Conservation (phyloP, 257 asterid genomes). For the Pogostemon cablin region DNA sequence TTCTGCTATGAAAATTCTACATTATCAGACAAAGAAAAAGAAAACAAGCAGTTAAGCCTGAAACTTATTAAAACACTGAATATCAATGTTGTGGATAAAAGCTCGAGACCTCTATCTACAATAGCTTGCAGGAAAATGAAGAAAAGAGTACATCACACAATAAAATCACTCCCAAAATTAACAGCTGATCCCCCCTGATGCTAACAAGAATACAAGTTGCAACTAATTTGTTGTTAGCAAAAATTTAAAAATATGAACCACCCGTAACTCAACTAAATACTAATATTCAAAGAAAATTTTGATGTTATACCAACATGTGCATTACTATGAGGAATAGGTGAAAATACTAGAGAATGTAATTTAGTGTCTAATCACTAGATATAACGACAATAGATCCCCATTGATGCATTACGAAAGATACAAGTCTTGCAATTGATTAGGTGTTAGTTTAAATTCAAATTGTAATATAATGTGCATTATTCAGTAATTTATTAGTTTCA, state of each 20-base stretch:
- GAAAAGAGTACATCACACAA: slow-evolving; percentile 37
- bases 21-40: background rate
- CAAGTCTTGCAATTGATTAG: background rate
- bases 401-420: slow-evolving; percentile 7
- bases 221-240: background rate
- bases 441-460: background rate
- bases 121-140: no score
- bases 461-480: background rate
- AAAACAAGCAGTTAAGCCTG: slow-evolving; percentile 20
- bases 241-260: background rate
- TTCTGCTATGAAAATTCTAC: background rate
- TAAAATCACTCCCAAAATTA: background rate
- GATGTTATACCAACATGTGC: background rate
- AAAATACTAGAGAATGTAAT: background rate
- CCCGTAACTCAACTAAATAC: background rate
- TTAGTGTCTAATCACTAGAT: background rate
- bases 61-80: slow-evolving; percentile 74
- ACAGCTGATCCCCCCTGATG: background rate
- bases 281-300: background rate
- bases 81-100: slow-evolving; percentile 39
- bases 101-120: no score
- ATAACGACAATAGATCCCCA: background rate
- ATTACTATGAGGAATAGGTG: no score
- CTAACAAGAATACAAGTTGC: background rate
- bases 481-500: background rate